Percentiles rank a stretch among this genome's conserved stretches.
Conservation (phyloP, 768 basidiomycete genomes). For the Rickenella mellea region DNA sequence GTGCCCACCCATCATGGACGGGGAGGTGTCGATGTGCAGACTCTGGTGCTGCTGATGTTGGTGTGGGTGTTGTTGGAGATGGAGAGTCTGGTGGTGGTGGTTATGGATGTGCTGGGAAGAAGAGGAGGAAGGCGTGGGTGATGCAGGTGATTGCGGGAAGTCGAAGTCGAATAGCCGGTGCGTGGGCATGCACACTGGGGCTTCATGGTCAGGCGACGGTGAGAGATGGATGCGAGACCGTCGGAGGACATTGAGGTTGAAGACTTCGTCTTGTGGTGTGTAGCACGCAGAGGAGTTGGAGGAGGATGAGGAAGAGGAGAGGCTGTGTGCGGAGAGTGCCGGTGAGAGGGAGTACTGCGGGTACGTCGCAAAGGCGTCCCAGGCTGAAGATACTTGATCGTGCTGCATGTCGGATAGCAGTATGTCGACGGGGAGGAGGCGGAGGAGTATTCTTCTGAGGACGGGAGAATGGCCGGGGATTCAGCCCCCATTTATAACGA, state of each 20-base stretch:
- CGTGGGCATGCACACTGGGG: constrained; percentile 44
- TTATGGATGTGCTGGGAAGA: constrained; percentile 19
- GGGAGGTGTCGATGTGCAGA: constrained; percentile 37
- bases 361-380: not conserved
- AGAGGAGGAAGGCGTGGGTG: constrained; percentile 20
- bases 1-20: no score
- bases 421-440: no score
- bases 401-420: no score
- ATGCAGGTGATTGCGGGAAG: constrained; percentile 19
- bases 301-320: constrained; percentile 32
- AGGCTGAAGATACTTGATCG: no score
- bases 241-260: constrained; percentile 33
- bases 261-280: constrained; percentile 26
- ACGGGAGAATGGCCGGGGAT: no score
- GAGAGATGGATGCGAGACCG: constrained; percentile 40
- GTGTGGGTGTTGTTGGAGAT: constrained; percentile 24
- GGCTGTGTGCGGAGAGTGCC: constrained; percentile 40
- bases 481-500: no score
- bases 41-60: constrained; percentile 23
- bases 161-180: constrained; percentile 65
- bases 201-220: constrained; percentile 18
- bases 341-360: not conserved
- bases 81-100: constrained; percentile 17
- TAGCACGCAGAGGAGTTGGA: constrained; percentile 43
- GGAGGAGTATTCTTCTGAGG: no score